Evolutionary conservation across 306 rosid species (phyloP), one percentile per base, ranked within the genome.

Genomic region (Arachis hypogaea): DNA sequence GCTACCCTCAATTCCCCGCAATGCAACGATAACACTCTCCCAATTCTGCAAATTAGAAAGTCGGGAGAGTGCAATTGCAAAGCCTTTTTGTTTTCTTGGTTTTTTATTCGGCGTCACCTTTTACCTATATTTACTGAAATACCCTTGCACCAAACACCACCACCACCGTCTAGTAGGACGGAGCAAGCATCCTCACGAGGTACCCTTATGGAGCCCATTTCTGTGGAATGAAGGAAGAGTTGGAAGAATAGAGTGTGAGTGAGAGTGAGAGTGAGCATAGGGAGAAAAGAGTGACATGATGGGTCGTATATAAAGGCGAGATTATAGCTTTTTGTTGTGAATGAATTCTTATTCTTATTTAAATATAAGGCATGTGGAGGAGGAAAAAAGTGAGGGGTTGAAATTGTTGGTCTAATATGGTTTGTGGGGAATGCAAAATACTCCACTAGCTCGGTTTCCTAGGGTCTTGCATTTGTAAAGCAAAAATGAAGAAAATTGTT

Each of bases 1-100:
- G 94, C 88, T 88, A 87, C 91, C 97, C 98, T 94, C 96, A 83
- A 94, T 94, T 91, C 98, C 98, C 98, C 97, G 93, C 97, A 47
- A 77, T 88, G 98, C 98, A 94, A 91, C 71, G 80, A 85, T 86
- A 30, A 76, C 87, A 83, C 88, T 88, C 90, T 89, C 90, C 96
- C 90, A 66, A 80, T 73, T 89, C 90, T 80, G 78, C 89, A 68
- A 30, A 38, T 52, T 73, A 93, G 93, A 93, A 73, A 68, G 81
- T 83, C 82, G 62, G 92, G 93, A 90, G 93, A 93, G 96, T 78
- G 82, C 65, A 88, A 88, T 91, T 91, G 97, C 98, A 93, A 59
- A 86, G 92, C 85, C 77, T 81, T 75, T 69, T 43, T 75, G 49
- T 59, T 51, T 44, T 33, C 38, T 33, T 59, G 45, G 77, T 78